These are phyloP conservation scores for Stylonectria norvegica DNA, from an alignment of 2,329 filamentous ascomycete genomes.

Conservation along the genomic window DNA sequence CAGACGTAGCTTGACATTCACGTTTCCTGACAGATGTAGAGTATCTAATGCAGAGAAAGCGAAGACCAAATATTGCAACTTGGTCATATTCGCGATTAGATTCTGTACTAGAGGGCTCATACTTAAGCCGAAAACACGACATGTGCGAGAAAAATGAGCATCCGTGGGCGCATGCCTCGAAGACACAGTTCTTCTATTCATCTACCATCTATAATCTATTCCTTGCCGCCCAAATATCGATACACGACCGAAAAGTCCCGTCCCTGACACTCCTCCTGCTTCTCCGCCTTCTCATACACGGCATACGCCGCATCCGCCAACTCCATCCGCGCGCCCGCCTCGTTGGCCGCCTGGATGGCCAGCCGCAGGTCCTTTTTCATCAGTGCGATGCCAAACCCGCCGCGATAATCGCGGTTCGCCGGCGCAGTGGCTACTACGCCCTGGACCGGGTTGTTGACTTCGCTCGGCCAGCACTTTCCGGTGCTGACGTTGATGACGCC, in stretches of 20 bases:
- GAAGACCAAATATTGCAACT: no score
- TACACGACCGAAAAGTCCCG: slow-evolving; percentile 83
- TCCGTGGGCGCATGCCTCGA: no score
- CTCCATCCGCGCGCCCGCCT: slow-evolving; percentile 63
- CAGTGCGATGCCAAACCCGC: slow-evolving; percentile 72
- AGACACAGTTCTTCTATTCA: no score
- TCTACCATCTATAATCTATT: slow-evolving; percentile 25
- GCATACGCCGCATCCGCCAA: slow-evolving; percentile 60
- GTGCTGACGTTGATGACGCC: slow-evolving; percentile 91
- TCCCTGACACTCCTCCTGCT: slow-evolving; percentile 59
- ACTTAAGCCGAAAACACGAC: no score
- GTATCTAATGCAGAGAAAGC: no score
- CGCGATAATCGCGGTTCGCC: slow-evolving; percentile 69
- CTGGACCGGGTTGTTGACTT: slow-evolving; percentile 91
- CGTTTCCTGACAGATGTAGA: no score
- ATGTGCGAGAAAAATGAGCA: no score
- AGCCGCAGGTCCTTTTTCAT: slow-evolving; percentile 79
- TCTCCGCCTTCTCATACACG: slow-evolving; percentile 66
- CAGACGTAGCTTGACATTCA: no score
- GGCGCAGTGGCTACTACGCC: slow-evolving; percentile 77
- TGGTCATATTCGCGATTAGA: no score
- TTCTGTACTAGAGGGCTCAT: no score
- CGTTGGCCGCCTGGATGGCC: slow-evolving; percentile 67
- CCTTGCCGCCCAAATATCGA: slow-evolving; percentile 60
- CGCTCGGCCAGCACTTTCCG: slow-evolving; percentile 92